Conservation (phyloP, 2,329 filamentous ascomycete genomes). For the Alternaria rosae region DNA sequence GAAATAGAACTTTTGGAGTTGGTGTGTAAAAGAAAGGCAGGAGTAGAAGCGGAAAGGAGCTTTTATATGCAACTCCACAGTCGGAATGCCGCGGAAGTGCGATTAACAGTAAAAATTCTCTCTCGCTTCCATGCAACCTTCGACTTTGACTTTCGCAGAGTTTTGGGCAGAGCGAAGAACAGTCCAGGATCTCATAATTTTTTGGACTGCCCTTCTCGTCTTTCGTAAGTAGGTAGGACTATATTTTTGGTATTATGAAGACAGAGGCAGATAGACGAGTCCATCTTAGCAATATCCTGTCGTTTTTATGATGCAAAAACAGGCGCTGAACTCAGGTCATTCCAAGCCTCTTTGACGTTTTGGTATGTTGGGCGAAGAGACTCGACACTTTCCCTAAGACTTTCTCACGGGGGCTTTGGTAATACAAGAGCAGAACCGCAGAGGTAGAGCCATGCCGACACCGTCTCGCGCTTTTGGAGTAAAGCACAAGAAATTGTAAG, state of each 20-base stretch:
- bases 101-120: not conserved
- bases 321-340: no score
- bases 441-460: not conserved
- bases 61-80: not conserved
- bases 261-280: not conserved
- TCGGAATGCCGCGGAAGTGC: not conserved
- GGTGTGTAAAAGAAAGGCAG: not conserved
- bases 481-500: accelerated
- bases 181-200: no score
- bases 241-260: not conserved
- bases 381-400: not conserved
- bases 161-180: no score
- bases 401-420: not conserved
- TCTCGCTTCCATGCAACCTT: no score
- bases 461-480: not conserved
- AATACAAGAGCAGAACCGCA: not conserved
- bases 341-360: no score
- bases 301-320: no score
- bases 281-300: no score
- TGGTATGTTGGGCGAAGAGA: no score
- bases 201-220: no score
- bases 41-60: not conserved
- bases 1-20: not conserved
- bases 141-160: no score
- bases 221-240: not conserved